A percentile compares a stretch with the other conserved stretches of the same genome.
These are phyloP conservation scores for Phylloporus arenicola DNA, from an alignment of 768 basidiomycete genomes.

Conservation along the genomic window DNA sequence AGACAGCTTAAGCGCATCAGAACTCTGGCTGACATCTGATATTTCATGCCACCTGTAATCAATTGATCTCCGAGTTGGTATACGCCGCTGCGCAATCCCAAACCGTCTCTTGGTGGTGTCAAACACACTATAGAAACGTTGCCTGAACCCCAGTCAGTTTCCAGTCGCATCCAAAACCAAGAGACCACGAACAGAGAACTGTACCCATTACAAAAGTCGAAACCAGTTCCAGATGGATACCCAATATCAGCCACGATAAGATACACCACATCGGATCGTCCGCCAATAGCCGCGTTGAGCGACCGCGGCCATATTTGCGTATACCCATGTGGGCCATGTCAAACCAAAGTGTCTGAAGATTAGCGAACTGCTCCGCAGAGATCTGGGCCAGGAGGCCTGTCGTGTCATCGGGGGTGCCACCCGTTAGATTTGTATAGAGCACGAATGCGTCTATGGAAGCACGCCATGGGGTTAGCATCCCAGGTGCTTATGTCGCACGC, in stretches of 20 bases:
- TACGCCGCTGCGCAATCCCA: conserved; percentile 37
- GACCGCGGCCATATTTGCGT: conserved; percentile 28
- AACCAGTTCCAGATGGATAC: conserved; percentile 5
- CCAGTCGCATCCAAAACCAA: background rate
- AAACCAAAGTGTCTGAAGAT: conserved; percentile 23
- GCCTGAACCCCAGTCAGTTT: conserved; percentile 7
- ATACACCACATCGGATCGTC: conserved; percentile 16
- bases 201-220: conserved; percentile 17
- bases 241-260: conserved; percentile 19
- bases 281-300: conserved; percentile 24
- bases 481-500: background rate
- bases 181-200: background rate
- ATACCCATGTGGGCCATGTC: too few relatives aligned
- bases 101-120: too few relatives aligned
- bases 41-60: too few relatives aligned
- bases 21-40: too few relatives aligned
- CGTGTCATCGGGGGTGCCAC: conserved; percentile 17
- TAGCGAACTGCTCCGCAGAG: conserved; percentile 18
- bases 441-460: conserved; percentile 20
- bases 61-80: background rate
- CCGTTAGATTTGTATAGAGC: conserved; percentile 19
- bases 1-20: too few relatives aligned
- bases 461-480: background rate
- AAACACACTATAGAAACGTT: conserved; percentile 40
- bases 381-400: conserved; percentile 26